Evolutionary conservation across 2,329 filamentous ascomycete genomes (phyloP).

Genomic region (Phyllosticta citriasiana): DNA sequence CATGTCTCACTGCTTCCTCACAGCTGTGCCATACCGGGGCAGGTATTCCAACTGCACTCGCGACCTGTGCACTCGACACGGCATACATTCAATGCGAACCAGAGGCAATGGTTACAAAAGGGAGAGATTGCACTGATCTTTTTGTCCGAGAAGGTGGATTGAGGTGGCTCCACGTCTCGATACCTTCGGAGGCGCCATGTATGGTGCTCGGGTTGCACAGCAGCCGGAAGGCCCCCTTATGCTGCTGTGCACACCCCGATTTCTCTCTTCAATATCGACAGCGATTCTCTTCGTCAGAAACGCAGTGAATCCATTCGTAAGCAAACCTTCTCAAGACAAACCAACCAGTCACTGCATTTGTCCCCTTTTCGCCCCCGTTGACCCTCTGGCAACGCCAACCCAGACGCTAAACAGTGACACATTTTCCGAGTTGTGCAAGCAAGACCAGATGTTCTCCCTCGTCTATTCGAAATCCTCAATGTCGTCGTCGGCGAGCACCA

Average conservation of each 20-base stretch:
- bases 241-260: background rate
- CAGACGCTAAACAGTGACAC: background rate
- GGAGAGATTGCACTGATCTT: background rate
- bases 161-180: background rate
- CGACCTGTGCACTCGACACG: background rate
- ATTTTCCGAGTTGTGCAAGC: background rate
- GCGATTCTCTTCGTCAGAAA: background rate
- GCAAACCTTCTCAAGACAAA: background rate
- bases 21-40: background rate
- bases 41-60: background rate
- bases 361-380: background rate
- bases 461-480: constrained; percentile 29
- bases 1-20: background rate
- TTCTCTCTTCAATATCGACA: background rate
- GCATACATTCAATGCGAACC: background rate
- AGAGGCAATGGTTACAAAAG: background rate
- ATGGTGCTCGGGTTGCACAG: background rate
- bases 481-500: constrained; percentile 39
- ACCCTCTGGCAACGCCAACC: background rate
- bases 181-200: background rate
- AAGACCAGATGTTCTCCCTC: background rate
- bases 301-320: background rate
- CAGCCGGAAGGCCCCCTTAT: background rate
- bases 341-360: background rate
- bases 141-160: too few species aligned